Percentiles rank a stretch among this genome's conserved stretches.
Conservation (phyloP, 257 asterid species). For the Thymus mandschuricus region DNA sequence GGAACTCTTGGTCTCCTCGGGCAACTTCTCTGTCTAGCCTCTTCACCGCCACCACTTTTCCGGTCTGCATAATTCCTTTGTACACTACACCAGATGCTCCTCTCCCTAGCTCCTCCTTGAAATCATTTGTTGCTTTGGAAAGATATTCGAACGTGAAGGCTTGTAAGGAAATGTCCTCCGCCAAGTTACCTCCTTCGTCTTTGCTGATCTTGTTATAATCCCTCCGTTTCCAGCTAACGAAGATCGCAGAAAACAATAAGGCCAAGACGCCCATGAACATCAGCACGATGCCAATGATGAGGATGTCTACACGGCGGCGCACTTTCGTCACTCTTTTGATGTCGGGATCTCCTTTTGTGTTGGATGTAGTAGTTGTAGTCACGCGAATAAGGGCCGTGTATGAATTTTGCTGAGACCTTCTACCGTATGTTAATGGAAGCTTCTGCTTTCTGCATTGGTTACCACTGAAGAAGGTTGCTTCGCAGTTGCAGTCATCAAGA, state of each 20-base stretch:
- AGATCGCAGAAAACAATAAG: conserved; percentile 32
- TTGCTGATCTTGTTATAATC: conserved; percentile 26
- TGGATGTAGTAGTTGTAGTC: background rate
- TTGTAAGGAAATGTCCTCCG: conserved; percentile 38
- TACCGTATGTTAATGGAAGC: conserved; percentile 56
- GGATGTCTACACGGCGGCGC: conserved; percentile 25
- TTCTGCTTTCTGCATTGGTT: conserved; percentile 44
- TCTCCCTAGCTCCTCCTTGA: conserved; percentile 50
- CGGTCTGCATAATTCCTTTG: conserved; percentile 38
- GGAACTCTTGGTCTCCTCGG: background rate
- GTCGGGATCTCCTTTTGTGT: no score
- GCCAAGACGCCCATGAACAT: conserved; percentile 29
- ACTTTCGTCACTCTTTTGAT: conserved; percentile 5
- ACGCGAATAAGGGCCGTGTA: conserved; percentile 40
- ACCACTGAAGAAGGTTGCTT: conserved; percentile 38
- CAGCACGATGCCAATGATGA: conserved; percentile 34
- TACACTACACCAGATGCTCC: conserved; percentile 56
- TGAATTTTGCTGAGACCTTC: conserved; percentile 9
- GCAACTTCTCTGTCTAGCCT: conserved; percentile 41
- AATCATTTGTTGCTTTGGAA: conserved; percentile 42
- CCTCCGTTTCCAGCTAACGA: conserved; percentile 17
- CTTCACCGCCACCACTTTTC: conserved; percentile 50
- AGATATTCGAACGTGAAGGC: conserved; percentile 42
- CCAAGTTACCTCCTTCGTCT: conserved; percentile 10
- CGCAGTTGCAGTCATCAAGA: conserved; percentile 56